Percentiles rank a stretch among this genome's conserved stretches.
Evolutionary conservation across 768 basidiomycete genomes (phyloP).

Genomic region (Lentinus brumalis): DNA sequence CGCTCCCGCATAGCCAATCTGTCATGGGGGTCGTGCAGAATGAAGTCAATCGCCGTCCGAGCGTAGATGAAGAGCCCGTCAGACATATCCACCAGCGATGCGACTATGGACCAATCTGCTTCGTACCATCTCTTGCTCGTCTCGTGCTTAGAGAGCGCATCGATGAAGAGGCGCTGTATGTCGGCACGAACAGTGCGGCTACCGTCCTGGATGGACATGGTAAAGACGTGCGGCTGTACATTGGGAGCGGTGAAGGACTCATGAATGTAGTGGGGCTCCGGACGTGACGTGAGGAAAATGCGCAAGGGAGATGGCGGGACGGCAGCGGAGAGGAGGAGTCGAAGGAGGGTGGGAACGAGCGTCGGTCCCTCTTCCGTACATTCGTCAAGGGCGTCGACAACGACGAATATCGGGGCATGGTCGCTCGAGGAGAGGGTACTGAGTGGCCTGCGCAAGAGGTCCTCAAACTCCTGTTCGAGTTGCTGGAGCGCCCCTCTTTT

Average conservation of each 20-base stretch:
- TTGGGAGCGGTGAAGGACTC: background rate
- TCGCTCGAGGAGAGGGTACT: background rate
- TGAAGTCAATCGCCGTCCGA: background rate
- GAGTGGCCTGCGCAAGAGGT: conserved; percentile 19
- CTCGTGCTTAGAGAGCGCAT: background rate
- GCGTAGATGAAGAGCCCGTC: conserved; percentile 3
- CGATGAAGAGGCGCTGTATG: background rate
- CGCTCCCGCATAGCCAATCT: background rate
- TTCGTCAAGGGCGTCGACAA: conserved; percentile 42
- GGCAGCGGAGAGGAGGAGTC: background rate
- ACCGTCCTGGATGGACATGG: background rate
- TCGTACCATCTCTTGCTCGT: background rate
- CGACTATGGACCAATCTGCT: background rate
- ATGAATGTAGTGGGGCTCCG: background rate
- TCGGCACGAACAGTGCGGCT: background rate
- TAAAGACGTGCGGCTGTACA: background rate
- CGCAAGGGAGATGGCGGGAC: background rate
- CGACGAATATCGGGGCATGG: conserved; percentile 26
- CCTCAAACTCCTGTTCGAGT: background rate
- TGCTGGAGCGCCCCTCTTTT: background rate
- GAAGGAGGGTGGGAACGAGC: background rate
- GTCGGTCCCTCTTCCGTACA: conserved; percentile 18
- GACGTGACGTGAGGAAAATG: background rate
- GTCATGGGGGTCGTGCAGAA: background rate
- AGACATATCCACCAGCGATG: background rate